Percentiles rank a stretch among this genome's conserved stretches.
phyloP scores from a whole-genome alignment of 176 grass and related monocot genomes.

The Lolium rigidum region DNA sequence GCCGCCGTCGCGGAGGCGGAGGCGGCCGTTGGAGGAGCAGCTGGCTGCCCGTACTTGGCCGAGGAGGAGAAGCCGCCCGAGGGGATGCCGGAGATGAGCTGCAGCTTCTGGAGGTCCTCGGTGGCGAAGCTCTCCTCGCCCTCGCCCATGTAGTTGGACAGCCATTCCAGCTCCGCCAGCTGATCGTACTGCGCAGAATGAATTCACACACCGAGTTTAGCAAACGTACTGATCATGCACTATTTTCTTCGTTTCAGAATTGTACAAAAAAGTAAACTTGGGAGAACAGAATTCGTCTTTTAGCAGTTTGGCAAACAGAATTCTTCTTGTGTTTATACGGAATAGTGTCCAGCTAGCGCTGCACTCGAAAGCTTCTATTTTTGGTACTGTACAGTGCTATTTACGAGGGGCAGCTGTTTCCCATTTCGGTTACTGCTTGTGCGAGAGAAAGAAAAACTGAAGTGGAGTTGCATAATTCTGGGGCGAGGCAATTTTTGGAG shows the following conservation, averaged over 20 bases:
- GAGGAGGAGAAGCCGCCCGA: constrained; percentile 36
- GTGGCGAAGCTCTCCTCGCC: constrained; percentile 65
- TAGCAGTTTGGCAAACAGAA: background rate
- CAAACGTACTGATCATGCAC: background rate
- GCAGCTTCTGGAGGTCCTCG: constrained; percentile 90
- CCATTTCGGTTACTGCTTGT: background rate
- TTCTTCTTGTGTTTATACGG: background rate
- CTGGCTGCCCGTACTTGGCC: background rate
- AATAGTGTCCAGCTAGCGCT: background rate
- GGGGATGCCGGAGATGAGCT: constrained; percentile 71
- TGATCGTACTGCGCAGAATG: constrained; percentile 74
- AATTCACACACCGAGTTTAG: constrained; percentile 42
- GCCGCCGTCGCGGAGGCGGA: background rate
- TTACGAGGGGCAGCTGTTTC: constrained; percentile 10
- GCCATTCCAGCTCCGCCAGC: constrained; percentile 89
- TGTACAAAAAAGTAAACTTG: background rate
- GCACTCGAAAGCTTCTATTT: constrained; percentile 33
- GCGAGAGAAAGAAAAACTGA: background rate
- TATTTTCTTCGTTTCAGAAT: background rate
- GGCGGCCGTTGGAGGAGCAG: constrained; percentile 10
- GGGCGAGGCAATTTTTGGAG: background rate
- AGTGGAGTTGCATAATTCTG: constrained; percentile 9
- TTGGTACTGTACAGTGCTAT: background rate
- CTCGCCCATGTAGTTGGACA: constrained; percentile 83
- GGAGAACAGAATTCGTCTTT: constrained; percentile 1